Conservation (phyloP, 805 yeast genomes). For the Geotrichum ghanense region DNA sequence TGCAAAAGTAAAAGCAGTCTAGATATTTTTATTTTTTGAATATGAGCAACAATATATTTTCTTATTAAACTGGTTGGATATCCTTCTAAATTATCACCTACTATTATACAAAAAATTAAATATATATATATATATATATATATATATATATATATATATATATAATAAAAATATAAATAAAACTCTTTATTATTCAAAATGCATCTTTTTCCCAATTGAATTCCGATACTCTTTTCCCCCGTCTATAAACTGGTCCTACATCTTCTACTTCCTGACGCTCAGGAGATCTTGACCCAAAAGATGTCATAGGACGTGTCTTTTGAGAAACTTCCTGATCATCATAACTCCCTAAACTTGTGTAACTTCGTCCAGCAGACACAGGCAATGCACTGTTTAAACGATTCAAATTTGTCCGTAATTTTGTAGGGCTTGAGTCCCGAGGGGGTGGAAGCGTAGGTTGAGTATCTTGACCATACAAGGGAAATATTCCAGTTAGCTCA, state of each 20-base stretch:
- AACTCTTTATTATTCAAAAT: conserved; percentile 12
- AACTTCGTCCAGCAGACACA: no score
- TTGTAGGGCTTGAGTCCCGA: background rate
- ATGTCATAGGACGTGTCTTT: conserved; percentile 1
- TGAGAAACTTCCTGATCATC: background rate
- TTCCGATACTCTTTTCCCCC: conserved; percentile 13
- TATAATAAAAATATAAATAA: no score
- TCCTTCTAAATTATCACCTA: no score
- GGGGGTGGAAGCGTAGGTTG: background rate
- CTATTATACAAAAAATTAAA: no score
- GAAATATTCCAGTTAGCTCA: background rate
- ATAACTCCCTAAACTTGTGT: background rate
- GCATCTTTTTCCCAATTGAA: conserved; percentile 21
- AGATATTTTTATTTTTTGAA: no score
- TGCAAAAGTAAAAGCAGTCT: no score
- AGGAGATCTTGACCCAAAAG: conserved; percentile 1
- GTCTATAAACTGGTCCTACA: background rate
- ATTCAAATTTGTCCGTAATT: background rate
- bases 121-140: no score
- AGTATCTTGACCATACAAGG: background rate
- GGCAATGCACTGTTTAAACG: no score
- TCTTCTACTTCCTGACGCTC: background rate
- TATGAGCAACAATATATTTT: no score
- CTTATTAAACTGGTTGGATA: no score
- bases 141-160: no score